A percentile compares a stretch with the other conserved stretches of the same genome.
Conservation (phyloP, 176 grass and related monocot species). For the Triticum turgidum region DNA sequence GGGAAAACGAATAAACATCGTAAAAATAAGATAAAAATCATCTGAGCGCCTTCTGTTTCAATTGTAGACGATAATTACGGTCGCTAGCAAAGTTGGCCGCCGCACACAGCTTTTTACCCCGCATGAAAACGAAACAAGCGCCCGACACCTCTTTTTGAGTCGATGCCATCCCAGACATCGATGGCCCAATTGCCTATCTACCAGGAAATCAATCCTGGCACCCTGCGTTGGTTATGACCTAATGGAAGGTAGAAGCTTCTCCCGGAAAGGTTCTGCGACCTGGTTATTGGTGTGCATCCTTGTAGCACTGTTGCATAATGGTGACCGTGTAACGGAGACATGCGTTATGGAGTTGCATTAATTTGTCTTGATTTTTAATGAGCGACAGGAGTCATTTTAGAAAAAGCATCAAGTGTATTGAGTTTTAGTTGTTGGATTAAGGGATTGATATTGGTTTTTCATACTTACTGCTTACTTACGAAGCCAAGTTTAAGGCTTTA, state of each 20-base stretch:
- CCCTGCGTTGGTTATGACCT: not conserved
- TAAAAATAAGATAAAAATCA: not conserved
- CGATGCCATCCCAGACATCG: not conserved
- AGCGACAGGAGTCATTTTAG: not conserved
- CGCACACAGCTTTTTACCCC: not conserved
- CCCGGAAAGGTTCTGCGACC: not conserved
- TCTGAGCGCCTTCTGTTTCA: not conserved
- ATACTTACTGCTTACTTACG: conserved; percentile 13
- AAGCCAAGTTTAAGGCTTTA: conserved; percentile 5
- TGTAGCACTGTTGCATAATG: conserved; percentile 8
- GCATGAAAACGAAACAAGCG: not conserved
- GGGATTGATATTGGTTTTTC: not conserved
- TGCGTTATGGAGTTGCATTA: conserved; percentile 6
- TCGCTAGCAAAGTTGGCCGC: not conserved
- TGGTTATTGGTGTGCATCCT: conserved; percentile 19
- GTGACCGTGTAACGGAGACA: not conserved
- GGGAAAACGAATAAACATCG: not conserved
- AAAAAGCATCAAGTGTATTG: not conserved
- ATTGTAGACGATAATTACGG: not conserved
- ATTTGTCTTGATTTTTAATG: conserved; percentile 16
- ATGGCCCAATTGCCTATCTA: too few species aligned
- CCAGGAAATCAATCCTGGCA: not conserved
- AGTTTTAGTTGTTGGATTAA: conserved; percentile 16
- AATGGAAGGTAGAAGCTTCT: not conserved
- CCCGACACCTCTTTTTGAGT: not conserved